A percentile compares a stretch with the other conserved stretches of the same genome.
Conservation (phyloP, 2,329 filamentous ascomycete species). For the Diaporthe vexans region DNA sequence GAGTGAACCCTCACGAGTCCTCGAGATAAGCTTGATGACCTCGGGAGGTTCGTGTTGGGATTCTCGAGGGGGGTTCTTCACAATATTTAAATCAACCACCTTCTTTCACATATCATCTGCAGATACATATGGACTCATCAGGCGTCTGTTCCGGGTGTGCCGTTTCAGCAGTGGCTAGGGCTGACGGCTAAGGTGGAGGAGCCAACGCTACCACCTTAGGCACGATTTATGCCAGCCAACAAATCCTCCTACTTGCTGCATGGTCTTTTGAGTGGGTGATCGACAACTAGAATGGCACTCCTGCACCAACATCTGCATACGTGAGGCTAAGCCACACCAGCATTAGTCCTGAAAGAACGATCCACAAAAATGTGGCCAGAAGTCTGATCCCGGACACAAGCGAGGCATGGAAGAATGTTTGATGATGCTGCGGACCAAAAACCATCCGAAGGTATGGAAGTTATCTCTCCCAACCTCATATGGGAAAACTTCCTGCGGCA, state of each 20-base stretch:
- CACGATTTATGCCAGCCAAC: not conserved
- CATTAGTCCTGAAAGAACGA: not conserved
- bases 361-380: not conserved
- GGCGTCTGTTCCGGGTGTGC: not conserved
- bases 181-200: slow-evolving; percentile 6
- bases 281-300: not conserved
- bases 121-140: not conserved
- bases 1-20: not conserved
- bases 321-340: not conserved
- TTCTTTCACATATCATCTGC: not conserved
- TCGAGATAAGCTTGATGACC: not conserved
- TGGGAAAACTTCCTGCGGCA: too few relatives aligned
- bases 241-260: not conserved
- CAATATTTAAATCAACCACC: not conserved
- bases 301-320: not conserved
- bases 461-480: too few relatives aligned
- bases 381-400: not conserved
- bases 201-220: not conserved
- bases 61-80: not conserved
- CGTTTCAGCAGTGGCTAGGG: slow-evolving; percentile 8
- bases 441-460: not conserved
- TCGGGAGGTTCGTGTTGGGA: too few relatives aligned
- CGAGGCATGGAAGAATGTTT: not conserved
- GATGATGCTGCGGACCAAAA: not conserved
- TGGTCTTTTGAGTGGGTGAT: not conserved